Base-by-base conservation (phyloP, 176 grass and related monocot genomes). In the Coix lacrymajobi region DNA sequence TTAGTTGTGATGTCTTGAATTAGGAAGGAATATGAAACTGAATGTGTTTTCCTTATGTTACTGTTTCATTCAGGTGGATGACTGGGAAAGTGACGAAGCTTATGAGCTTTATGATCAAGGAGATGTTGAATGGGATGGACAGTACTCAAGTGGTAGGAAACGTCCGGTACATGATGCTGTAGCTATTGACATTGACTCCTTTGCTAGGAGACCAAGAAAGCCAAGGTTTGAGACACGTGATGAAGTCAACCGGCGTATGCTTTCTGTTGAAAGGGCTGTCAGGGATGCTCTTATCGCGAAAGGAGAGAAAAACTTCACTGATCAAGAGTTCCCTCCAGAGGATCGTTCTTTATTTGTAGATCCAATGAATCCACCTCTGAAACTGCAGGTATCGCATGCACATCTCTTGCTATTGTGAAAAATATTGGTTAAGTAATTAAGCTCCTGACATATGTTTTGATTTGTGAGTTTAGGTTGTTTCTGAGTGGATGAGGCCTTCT, bases 51-150 rank as follows among this genome's bases (percentile, higher is more conserved):
- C 39, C 38, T 62, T 74, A 25, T 64, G 66, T 44, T 75, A 40
- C 57, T 67, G 3, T 83, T 31, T 66, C 19, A 25, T 83, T 34
- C 38, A 99, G 96, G 79, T 99, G 46, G 91, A 94, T 90, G 96
- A 99, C 43, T 99, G 96, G 93, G 96, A 92, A 79, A 99, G 89
- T 83, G 96, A 99, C 88, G 93, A 90, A 66, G 89, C 89, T 54
- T 94, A 90, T 74, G 96, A 96, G 32, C 62, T 90, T 49, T 99
- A 96, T 85, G 96, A 99, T 85, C 91, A 92, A 68, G 96, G 92
- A 71, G 96, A 99, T 81, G 96, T 96, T n/a, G 96, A 99, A 82
- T 99, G 96, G 93, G 96, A 96, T 63, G 93, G 96, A 1, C 96
- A 99, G 68, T 99, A 96, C 81, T 99, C 96, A 73, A 99, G 96